Conservation (phyloP, 148 eudicot genomes). For the Chenopodium album region DNA sequence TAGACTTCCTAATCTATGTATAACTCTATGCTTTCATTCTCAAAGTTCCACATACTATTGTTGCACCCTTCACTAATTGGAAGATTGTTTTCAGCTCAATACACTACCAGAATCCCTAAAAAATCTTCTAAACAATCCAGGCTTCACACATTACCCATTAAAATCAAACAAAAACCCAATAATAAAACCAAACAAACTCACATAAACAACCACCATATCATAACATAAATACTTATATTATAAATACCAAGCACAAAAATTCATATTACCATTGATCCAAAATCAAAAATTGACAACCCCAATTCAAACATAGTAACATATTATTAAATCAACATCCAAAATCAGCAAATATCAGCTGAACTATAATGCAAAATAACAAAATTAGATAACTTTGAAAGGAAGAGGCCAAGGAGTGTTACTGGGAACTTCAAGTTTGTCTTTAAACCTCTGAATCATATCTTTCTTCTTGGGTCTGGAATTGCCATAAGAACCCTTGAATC, state of each 20-base stretch:
- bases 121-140: background rate
- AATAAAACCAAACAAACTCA: background rate
- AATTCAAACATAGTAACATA: background rate
- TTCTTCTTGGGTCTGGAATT: conserved; percentile 80
- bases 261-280: conserved; percentile 13
- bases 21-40: background rate
- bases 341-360: conserved; percentile 1
- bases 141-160: background rate
- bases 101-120: conserved; percentile 12
- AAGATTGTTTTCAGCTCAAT: background rate
- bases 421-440: conserved; percentile 89
- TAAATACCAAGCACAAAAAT: background rate
- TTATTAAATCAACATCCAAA: background rate
- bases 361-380: background rate
- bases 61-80: background rate
- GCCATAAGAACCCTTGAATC: conserved; percentile 87
- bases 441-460: conserved; percentile 67
- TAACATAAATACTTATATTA: too few species aligned
- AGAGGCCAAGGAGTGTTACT: conserved; percentile 99
- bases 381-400: conserved; percentile 85
- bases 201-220: background rate
- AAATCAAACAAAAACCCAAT: background rate
- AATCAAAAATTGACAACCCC: background rate
- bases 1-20: background rate
- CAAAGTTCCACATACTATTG: background rate